phyloP scores from a whole-genome alignment of 805 yeast species.

The Lipomyces japonicus region DNA sequence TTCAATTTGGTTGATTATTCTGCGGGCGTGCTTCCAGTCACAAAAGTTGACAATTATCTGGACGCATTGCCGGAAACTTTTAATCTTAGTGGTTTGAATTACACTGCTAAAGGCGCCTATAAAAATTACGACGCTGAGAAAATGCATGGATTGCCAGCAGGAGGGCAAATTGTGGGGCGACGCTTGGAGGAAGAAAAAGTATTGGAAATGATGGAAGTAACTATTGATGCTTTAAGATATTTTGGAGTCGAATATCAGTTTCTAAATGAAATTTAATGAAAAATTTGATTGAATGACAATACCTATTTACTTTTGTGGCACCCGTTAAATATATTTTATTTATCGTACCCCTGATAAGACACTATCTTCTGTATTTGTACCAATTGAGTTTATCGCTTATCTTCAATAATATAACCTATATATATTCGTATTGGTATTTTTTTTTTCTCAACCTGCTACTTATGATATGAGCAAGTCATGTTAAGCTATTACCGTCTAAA shows the following conservation, averaged over 20 bases:
- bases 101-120: conserved; percentile 46
- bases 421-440: no score
- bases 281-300: no score
- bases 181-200: conserved; percentile 61
- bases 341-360: no score
- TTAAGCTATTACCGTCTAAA: no score
- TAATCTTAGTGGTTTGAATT: conserved; percentile 36
- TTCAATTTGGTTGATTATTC: conserved; percentile 56
- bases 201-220: conserved; percentile 45
- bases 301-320: neutral
- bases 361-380: no score
- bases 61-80: conserved; percentile 38
- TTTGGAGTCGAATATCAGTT: conserved; percentile 34
- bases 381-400: no score
- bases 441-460: no score
- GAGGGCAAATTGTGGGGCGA: conserved; percentile 62
- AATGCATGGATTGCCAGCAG: conserved; percentile 58
- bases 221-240: conserved; percentile 38
- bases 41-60: conserved; percentile 45
- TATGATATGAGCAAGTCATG: no score
- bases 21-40: conserved; percentile 56
- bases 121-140: conserved; percentile 50
- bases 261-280: conserved; percentile 29
- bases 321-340: no score
- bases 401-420: no score